Evolutionary conservation across 2,329 filamentous ascomycete species (phyloP).

Genomic region (Fusarium subglutinans): DNA sequence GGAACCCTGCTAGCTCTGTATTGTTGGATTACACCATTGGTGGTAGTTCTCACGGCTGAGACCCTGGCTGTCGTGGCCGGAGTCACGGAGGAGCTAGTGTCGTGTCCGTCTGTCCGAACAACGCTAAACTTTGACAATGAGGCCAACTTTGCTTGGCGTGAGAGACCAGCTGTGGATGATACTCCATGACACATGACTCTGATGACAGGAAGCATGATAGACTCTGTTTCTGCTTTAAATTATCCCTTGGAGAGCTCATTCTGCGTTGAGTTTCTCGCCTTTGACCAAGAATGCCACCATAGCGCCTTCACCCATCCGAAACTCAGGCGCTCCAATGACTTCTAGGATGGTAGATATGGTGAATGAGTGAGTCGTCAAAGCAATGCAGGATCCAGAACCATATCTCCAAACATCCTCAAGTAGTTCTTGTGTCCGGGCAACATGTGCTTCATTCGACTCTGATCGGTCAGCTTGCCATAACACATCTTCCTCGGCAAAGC

Average conservation of each 20-base stretch:
- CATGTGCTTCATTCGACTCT: background rate
- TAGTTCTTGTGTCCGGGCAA: background rate
- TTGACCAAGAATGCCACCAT: background rate
- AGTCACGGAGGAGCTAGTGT: background rate
- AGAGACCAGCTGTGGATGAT: background rate
- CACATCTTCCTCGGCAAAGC: background rate
- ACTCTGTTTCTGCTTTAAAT: rapidly evolving
- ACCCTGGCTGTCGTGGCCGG: background rate
- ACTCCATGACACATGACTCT: background rate
- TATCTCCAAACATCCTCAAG: background rate
- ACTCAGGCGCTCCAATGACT: background rate
- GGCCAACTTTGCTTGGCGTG: background rate
- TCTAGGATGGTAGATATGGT: background rate
- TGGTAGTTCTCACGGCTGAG: background rate
- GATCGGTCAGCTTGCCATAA: background rate
- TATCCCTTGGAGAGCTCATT: no score
- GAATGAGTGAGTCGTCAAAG: background rate
- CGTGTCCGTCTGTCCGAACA: background rate
- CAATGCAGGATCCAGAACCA: background rate
- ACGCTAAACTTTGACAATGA: slow-evolving; percentile 15
- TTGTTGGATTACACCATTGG: background rate
- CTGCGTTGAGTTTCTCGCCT: background rate
- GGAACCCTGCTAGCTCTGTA: background rate
- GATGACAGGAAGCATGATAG: no score
- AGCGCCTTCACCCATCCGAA: background rate